These are phyloP conservation scores for Spirogloea muscicola DNA, from an alignment of 139 green algal species.

Conservation along the genomic window DNA sequence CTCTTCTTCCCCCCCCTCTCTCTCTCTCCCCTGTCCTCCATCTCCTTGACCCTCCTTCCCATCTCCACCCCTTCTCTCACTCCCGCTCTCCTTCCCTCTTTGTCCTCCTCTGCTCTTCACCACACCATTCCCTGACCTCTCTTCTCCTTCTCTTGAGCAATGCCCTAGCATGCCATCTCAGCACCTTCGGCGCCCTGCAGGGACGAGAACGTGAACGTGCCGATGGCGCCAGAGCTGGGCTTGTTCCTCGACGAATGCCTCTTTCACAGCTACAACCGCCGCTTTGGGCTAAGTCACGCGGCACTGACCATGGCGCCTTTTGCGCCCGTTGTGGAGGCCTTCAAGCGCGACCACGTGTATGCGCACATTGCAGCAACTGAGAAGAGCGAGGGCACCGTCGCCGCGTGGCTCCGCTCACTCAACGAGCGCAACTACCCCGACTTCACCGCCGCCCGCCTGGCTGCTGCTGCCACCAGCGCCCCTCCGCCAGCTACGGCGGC, in stretches of 20 bases:
- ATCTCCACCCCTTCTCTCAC: background rate
- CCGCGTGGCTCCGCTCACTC: constrained; percentile 33
- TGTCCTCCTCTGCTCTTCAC: background rate
- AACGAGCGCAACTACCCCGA: constrained; percentile 45
- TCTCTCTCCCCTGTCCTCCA: background rate
- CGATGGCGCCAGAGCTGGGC: constrained; percentile 80
- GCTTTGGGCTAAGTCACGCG: constrained; percentile 14
- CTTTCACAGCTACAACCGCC: constrained; percentile 67
- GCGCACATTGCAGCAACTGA: constrained; percentile 62
- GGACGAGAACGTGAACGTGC: constrained; percentile 51
- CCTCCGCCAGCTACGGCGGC: no score
- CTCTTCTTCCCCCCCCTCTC: background rate
- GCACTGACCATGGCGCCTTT: constrained; percentile 34
- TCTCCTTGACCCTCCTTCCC: background rate
- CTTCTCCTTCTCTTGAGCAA: no score
- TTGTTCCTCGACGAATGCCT: constrained; percentile 75
- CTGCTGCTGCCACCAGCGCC: no score
- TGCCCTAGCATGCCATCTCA: no score
- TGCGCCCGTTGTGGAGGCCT: constrained; percentile 33
- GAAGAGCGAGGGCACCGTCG: constrained; percentile 36
- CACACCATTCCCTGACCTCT: no score
- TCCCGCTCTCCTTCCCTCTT: background rate
- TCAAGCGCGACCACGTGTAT: constrained; percentile 62
- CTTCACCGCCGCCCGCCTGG: constrained; percentile 16
- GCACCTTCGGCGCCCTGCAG: no score